Evolutionary conservation across 495 filamentous ascomycete genomes (phyloP).

Genomic region (Entonaema liquescens): DNA sequence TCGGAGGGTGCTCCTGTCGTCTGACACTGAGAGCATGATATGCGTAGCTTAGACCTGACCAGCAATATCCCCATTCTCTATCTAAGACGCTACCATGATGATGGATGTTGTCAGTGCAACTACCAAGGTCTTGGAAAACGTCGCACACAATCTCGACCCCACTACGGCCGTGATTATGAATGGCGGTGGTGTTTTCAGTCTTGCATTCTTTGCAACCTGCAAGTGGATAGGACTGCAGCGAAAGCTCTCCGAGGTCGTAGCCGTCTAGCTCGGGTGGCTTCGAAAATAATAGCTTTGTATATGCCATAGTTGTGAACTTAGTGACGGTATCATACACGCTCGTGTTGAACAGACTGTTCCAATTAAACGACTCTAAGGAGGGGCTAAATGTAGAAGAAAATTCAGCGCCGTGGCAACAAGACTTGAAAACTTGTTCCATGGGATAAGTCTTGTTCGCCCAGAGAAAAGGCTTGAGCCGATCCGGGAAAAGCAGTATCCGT

Average conservation of each 20-base stretch:
- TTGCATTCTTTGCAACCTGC: conserved; percentile 15
- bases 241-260: background rate
- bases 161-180: conserved; percentile 29
- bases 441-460: background rate
- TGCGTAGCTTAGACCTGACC: background rate
- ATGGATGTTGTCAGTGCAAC: background rate
- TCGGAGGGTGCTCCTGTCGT: background rate
- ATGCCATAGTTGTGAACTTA: conserved; percentile 4
- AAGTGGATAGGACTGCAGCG: background rate
- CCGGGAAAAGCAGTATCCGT: conserved; percentile 17
- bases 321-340: conserved; percentile 6
- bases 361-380: background rate
- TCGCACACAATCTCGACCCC: conserved; percentile 31
- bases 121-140: conserved; percentile 22
- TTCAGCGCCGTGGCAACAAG: conserved; percentile 13
- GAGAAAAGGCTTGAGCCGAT: conserved; percentile 15
- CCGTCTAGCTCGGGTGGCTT: background rate
- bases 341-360: background rate
- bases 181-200: conserved; percentile 14
- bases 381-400: background rate
- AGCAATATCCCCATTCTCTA: conserved; percentile 10
- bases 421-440: conserved; percentile 25
- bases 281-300: background rate
- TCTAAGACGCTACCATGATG: background rate
- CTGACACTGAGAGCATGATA: background rate